Percentiles rank a stretch among this genome's conserved stretches.
Evolutionary conservation across 2,329 filamentous ascomycete genomes (phyloP).

Genomic region (Aspergillus melleus): DNA sequence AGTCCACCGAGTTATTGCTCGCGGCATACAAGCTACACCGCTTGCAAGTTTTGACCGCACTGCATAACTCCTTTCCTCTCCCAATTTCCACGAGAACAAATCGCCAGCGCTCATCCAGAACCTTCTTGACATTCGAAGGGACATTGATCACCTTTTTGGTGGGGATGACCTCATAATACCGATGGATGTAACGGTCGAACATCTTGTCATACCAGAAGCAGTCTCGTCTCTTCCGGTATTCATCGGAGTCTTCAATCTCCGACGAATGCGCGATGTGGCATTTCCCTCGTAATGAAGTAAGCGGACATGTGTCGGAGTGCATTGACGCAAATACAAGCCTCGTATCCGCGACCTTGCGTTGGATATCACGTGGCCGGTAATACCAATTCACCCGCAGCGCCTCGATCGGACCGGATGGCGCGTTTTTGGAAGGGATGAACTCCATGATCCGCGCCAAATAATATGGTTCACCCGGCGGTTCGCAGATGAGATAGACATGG

Average conservation of each 20-base stretch:
- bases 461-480: conserved; percentile 96
- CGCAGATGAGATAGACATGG: conserved; percentile 94
- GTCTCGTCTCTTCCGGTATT: conserved; percentile 80
- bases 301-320: conserved; percentile 94
- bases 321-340: conserved; percentile 93
- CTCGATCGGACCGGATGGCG: conserved; percentile 72
- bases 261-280: conserved; percentile 86
- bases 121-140: conserved; percentile 89
- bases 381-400: conserved; percentile 96
- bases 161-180: conserved; percentile 95
- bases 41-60: conserved; percentile 94
- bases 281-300: conserved; percentile 89
- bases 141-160: conserved; percentile 94
- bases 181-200: conserved; percentile 97
- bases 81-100: conserved; percentile 93
- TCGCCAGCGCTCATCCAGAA: conserved; percentile 94
- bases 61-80: conserved; percentile 91
- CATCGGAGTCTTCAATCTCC: conserved; percentile 79
- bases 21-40: conserved; percentile 89
- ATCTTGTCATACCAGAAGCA: conserved; percentile 97
- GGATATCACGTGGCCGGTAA: conserved; percentile 94
- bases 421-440: conserved; percentile 81
- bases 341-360: conserved; percentile 85
- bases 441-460: conserved; percentile 98
- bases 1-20: conserved; percentile 93